Evolutionary conservation across 257 asterid genomes (phyloP), one percentile per base, ranked within the genome.

Genomic region (Gentiana straminea): DNA sequence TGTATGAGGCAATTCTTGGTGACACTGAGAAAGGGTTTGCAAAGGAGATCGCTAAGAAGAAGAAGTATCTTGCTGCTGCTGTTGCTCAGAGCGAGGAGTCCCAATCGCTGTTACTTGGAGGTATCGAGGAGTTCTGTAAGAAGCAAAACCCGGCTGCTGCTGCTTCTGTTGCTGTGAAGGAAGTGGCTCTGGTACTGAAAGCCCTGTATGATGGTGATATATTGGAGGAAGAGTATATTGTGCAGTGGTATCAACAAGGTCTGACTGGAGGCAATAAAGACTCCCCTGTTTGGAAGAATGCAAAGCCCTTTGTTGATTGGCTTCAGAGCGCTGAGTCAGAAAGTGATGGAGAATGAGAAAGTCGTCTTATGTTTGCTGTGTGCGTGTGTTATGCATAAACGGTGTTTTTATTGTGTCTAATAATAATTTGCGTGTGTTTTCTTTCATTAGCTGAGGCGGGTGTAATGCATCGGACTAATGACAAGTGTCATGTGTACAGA

Each of bases 271-370:
- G 49, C 44, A 58, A 59, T 24, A 69, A 48, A 47, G 70, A 49
- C 51, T 47, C 62, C 2, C 64, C 58, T 13, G 33, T 64, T 8
- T 69, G 74, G 74, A 69, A 59, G 70, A 69, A 69, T 39, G 63
- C 50, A 6, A 64, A 64, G 51, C 70, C 70, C n/a, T 64, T 69
- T 8, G 52, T 64, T 8, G 66, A 69, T 7, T 69, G 74, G 70
- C 63, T 69, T 48, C 74, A 69, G 64, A 69, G 70, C 35, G 70
- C 75, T 1, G 74, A 69, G 56, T 69, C 70, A 0, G 75, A 64
- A 49, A 52, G 66, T 11, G 74, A 59, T n/a, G 66, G 59, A 33
- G 75, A 69, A 35, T 69, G 66, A 64, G 6, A 24, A 24, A 24
- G 24, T 24, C 24, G 24, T 24, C 24, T 24, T 24, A 24, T 24